Evolutionary conservation across 2,329 filamentous ascomycete species (phyloP), one percentile per base, ranked within the genome.

Genomic region (Sarocladiaceae sp.): DNA sequence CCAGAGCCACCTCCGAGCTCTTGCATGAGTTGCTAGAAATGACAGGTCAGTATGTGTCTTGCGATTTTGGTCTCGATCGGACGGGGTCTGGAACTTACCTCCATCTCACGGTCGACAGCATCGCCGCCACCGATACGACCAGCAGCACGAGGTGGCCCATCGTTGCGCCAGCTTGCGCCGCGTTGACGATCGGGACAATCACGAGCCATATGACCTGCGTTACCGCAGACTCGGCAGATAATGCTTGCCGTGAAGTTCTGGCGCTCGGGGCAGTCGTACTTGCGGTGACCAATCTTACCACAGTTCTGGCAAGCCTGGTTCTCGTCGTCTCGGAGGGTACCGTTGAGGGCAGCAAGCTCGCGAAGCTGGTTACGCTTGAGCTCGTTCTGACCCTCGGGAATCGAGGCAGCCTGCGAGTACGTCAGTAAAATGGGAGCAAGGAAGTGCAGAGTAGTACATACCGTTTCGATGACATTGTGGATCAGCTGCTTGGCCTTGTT

Each of bases 221-320:
- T 97, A 60, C 94, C 94, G 74, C 94, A 99, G 62, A 97, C 88
- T 63, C 93, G 92, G 74, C 94, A 99, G 66, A 99, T 97, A 68
- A 99, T 97, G 72, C 91, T 97, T 63, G 94, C 92, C n/a, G 94
- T 99, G 73, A 88, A 97, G 74, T 99, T 99, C 68, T 92, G 90
- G 70, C 94, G 90, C 74, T 99, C 90, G 13, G 94, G 94, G 63
- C 94, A 99, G 68, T 99, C 94, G 69, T 97, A 97, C 74, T 99
- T 99, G 72, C 94, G 87, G 71, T 99, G 94, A 55, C 94, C 94
- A 59, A 99, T 99, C 79, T 97, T 91, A 62, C 94, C 94, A 72
- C 90, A 99, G 77, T 99, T 99, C 76, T 99, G 94, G 74, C 94
- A 99, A 59, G 94, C 94, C 70, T 99, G 94, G 71, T 99, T 99